Evolutionary conservation across 176 grass and related monocot genomes (phyloP).

Genomic region (Carex littledalei): DNA sequence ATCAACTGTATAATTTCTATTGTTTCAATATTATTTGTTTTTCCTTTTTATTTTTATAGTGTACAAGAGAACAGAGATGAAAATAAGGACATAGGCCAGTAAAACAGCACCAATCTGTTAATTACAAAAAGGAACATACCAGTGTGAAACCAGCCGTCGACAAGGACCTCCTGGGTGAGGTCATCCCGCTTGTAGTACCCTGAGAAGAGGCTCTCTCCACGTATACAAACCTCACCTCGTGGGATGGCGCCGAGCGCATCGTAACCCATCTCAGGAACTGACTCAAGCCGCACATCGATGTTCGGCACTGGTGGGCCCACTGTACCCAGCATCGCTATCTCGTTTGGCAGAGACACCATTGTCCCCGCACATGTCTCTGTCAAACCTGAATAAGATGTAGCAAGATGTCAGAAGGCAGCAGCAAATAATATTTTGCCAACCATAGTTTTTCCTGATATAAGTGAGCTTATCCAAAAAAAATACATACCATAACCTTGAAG

Average conservation of each 20-base stretch:
- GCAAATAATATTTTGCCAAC: neutral
- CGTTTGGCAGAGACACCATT: slow-evolving; percentile 70
- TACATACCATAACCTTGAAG: slow-evolving; percentile 90
- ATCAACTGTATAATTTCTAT: neutral
- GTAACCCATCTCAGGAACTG: slow-evolving; percentile 91
- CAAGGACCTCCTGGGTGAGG: slow-evolving; percentile 76
- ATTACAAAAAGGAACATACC: slow-evolving; percentile 27
- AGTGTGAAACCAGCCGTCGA: slow-evolving; percentile 93
- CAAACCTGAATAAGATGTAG: slow-evolving; percentile 47
- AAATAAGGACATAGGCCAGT: neutral
- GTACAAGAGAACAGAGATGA: neutral
- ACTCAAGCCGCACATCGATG: slow-evolving; percentile 66
- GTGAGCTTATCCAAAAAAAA: slow-evolving; percentile 13
- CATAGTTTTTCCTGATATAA: neutral
- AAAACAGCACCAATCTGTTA: neutral
- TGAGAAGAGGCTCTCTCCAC: slow-evolving; percentile 74
- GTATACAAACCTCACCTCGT: slow-evolving; percentile 88
- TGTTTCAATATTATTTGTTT: neutral
- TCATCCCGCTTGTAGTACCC: slow-evolving; percentile 96
- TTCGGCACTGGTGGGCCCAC: slow-evolving; percentile 91
- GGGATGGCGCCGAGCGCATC: slow-evolving; percentile 57
- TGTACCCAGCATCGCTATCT: slow-evolving; percentile 86
- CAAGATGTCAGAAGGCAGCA: neutral
- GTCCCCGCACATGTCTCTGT: slow-evolving; percentile 83
- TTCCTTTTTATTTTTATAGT: neutral